Percentiles rank a stretch among this genome's conserved stretches.
These are phyloP conservation scores for Vaccinium macrocarpon DNA, from an alignment of 148 eudicot genomes.

Conservation along the genomic window DNA sequence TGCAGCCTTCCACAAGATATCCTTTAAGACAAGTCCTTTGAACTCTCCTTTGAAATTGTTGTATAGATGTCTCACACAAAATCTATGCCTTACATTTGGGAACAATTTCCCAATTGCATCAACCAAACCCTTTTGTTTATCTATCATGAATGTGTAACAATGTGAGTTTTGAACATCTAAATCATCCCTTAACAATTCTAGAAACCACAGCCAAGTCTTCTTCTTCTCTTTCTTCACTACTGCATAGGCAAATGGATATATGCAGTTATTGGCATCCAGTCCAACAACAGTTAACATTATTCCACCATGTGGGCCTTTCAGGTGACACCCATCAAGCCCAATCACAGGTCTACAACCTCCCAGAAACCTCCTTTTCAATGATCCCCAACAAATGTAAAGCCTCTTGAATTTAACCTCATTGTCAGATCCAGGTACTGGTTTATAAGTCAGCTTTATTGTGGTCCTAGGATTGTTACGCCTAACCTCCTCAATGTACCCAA, in stretches of 20 bases:
- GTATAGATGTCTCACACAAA: background rate
- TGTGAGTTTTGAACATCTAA: background rate
- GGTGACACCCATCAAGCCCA: background rate
- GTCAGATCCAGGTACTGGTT: background rate
- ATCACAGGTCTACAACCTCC: background rate
- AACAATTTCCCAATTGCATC: background rate
- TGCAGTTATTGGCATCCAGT: background rate
- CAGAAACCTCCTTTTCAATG: background rate
- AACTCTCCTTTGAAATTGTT: background rate
- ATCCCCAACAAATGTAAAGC: background rate
- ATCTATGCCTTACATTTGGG: background rate
- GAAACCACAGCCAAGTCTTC: background rate
- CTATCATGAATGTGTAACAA: background rate
- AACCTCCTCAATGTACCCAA: background rate
- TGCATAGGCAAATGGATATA: background rate
- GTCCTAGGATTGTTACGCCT: background rate
- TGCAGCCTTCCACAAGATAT: background rate
- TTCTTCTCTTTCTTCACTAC: background rate
- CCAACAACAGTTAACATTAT: background rate
- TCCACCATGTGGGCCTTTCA: background rate
- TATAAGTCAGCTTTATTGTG: background rate
- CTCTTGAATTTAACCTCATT: background rate
- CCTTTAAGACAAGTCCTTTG: background rate
- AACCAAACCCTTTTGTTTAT: background rate
- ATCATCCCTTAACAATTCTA: background rate